These are phyloP conservation scores for Beauveria scarabaeidicola DNA, from an alignment of 2,329 filamentous ascomycete genomes.

Conservation along the genomic window DNA sequence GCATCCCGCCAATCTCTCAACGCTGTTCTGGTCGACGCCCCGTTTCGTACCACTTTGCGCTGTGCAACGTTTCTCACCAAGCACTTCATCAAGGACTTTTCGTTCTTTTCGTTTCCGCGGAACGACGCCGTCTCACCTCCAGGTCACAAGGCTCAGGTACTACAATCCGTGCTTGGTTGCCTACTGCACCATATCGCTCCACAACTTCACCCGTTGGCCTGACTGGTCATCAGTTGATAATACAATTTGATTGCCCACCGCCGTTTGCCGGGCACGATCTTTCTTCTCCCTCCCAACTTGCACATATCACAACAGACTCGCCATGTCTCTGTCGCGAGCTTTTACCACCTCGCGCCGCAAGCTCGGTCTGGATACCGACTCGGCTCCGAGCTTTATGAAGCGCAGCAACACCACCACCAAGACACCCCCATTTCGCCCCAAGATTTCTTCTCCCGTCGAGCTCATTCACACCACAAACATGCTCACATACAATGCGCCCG, in stretches of 20 bases:
- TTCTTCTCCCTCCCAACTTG: not conserved
- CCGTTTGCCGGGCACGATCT: not conserved
- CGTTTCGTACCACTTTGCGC: not conserved
- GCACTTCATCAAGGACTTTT: not conserved
- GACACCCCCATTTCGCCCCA: slow-evolving; percentile 42
- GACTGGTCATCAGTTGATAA: not conserved
- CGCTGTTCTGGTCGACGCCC: not conserved
- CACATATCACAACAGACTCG: not conserved
- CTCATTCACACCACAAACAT: slow-evolving; percentile 93
- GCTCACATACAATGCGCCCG: slow-evolving; percentile 88
- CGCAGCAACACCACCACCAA: slow-evolving; percentile 45
- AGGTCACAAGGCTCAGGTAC: slow-evolving; percentile 8
- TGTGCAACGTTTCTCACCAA: slow-evolving; percentile 10
- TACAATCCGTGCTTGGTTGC: not conserved
- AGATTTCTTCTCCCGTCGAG: slow-evolving; percentile 83
- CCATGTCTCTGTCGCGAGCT: slow-evolving; percentile 56
- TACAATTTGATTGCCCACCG: slow-evolving; percentile 2
- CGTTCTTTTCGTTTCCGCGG: not conserved
- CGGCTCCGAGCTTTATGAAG: slow-evolving; percentile 26
- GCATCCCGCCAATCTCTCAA: not conserved
- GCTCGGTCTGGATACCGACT: slow-evolving; percentile 38
- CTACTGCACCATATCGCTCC: not conserved
- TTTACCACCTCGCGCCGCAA: slow-evolving; percentile 63
- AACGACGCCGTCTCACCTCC: slow-evolving; percentile 6
- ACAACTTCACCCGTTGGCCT: not conserved